These are phyloP conservation scores for Calophaca sinica DNA, from an alignment of 306 rosid genomes.

Conservation along the genomic window DNA sequence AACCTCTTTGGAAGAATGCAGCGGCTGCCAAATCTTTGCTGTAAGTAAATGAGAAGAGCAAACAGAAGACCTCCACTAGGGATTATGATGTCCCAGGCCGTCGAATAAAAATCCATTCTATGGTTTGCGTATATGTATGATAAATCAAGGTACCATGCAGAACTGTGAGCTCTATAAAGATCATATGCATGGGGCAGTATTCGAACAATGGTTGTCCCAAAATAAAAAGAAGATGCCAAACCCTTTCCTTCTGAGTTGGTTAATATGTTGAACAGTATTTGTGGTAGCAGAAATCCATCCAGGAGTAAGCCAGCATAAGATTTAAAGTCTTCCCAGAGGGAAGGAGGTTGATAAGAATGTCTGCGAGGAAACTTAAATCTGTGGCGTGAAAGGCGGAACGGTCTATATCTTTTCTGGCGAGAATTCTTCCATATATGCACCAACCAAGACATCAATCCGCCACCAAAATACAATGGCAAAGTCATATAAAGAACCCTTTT, in stretches of 20 bases:
- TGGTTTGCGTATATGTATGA: constrained; percentile 81
- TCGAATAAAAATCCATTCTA: constrained; percentile 75
- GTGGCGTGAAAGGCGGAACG: constrained; percentile 56
- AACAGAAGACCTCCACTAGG: constrained; percentile 64
- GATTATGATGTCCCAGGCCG: constrained; percentile 86
- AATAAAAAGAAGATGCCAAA: constrained; percentile 60
- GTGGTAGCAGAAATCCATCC: constrained; percentile 88
- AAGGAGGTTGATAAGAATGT: constrained; percentile 46
- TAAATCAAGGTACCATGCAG: constrained; percentile 64
- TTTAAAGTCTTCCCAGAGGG: constrained; percentile 73
- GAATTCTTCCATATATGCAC: constrained; percentile 59
- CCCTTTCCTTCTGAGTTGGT: constrained; percentile 61
- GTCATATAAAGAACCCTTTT: constrained; percentile 64
- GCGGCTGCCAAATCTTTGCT: constrained; percentile 85
- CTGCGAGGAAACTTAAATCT: constrained; percentile 41
- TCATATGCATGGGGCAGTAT: constrained; percentile 91
- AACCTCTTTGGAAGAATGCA: constrained; percentile 72
- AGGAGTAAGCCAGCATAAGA: constrained; percentile 74
- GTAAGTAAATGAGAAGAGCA: constrained; percentile 67
- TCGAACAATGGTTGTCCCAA: constrained; percentile 76
- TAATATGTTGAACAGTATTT: constrained; percentile 66
- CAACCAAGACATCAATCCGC: constrained; percentile 65
- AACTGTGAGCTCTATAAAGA: constrained; percentile 74
- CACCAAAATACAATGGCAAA: constrained; percentile 68
- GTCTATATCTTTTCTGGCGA: constrained; percentile 37